Base-by-base conservation (phyloP, 495 filamentous ascomycete species). In the Neurospora sp. region DNA sequence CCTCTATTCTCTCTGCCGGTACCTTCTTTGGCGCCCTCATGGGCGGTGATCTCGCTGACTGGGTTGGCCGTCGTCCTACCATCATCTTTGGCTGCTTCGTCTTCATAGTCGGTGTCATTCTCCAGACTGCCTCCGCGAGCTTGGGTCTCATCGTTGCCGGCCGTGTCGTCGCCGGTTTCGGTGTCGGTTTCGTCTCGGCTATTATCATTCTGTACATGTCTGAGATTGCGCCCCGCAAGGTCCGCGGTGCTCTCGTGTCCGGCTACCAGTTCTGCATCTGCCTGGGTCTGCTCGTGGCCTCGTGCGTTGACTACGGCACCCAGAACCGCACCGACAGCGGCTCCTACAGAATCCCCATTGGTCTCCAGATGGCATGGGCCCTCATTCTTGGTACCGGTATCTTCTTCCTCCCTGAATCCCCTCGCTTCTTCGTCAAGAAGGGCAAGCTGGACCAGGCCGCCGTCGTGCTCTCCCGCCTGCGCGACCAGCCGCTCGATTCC, bases 261-360 rank as follows among this genome's bases (percentile, higher is more conserved):
- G 89, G 88, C n/a, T 93, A 93, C 82, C 91, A 93, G 79, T 92
- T 93, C 83, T 91, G 88, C 79, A 87, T 93, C 79, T 92, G 89
- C 70, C 84, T 93, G 70, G 91, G 90, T 79, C 81, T 94, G 72
- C 84, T 94, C 78, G 76, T 93, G 41, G 91, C 92, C 4, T 89
- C 90, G 4, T 88, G 87, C 75, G 88, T 94, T 76, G 88, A 89
- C 82, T 93, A 93, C 76, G 90, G 77, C 59, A 93, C 90, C n/a
- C 81, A 90, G 81, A 73, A 89, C 76, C 88, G 88, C 72, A 81
- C 73, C 38, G 88, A 92, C 79, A 88, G 86, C 68, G 87, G 88
- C 73, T 89, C 88, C 9, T 93, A 92, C 85, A 88, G 90, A 12
- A 92, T 93, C 71, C 91, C 91, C 38, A 91, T 92, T 72, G 89